Percentiles rank a stretch among this genome's conserved stretches.
Evolutionary conservation across 352 stramenopile species (phyloP).

Genomic region (Pythium pyrilobum): DNA sequence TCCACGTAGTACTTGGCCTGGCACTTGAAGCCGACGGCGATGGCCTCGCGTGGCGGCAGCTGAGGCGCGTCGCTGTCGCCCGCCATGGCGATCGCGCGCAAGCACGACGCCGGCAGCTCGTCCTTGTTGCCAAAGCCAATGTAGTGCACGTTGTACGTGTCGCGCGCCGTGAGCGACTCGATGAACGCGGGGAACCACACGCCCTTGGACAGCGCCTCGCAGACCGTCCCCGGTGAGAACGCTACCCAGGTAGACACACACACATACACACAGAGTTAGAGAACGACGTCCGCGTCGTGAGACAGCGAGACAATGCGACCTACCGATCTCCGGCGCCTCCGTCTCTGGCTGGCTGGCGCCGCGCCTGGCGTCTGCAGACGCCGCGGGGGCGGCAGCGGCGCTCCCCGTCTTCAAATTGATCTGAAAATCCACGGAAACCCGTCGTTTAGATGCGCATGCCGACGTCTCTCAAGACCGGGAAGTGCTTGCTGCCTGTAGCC

Average conservation of each 20-base stretch:
- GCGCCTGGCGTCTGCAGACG: neutral
- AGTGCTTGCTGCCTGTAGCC: neutral
- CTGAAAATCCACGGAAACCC: conserved; percentile 3
- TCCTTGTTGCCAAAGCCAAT: conserved; percentile 65
- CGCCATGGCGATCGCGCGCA: conserved; percentile 28
- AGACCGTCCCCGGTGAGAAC: conserved; percentile 42
- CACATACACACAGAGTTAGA: neutral
- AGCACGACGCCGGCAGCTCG: conserved; percentile 30
- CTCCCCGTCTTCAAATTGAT: conserved; percentile 19
- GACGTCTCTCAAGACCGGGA: too few relatives aligned
- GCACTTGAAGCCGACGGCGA: conserved; percentile 59
- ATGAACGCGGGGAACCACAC: conserved; percentile 69
- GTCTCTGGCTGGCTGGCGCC: too few relatives aligned
- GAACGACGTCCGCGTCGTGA: neutral
- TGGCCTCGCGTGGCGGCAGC: conserved; percentile 30
- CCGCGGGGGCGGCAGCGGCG: neutral
- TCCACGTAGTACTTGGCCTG: conserved; percentile 81
- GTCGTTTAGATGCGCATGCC: too few relatives aligned
- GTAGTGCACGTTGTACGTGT: conserved; percentile 70
- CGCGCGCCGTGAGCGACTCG: conserved; percentile 42
- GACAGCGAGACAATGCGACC: neutral
- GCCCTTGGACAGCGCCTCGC: conserved; percentile 57
- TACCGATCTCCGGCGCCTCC: neutral
- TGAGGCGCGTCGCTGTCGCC: conserved; percentile 7
- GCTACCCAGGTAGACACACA: neutral